Conservation (phyloP, 83 land plant genomes). For the Diphasiastrum complanatum region DNA sequence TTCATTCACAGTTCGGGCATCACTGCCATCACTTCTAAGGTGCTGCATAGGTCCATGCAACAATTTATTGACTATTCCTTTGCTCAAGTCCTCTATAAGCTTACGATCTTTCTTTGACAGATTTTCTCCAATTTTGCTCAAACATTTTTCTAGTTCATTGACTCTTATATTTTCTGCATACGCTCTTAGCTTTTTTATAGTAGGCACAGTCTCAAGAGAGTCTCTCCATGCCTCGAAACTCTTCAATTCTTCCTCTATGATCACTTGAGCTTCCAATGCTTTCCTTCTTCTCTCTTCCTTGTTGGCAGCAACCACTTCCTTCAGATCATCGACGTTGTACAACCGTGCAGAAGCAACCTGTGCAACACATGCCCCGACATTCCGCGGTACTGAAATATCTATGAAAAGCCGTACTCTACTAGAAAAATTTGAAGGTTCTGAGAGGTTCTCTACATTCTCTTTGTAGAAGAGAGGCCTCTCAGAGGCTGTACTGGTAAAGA, state of each 20-base stretch:
- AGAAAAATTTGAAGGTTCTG: conserved; percentile 32
- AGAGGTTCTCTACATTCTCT: conserved; percentile 56
- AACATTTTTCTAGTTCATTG: conserved; percentile 79
- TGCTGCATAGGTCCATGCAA: conserved; percentile 98
- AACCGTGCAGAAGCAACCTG: conserved; percentile 46
- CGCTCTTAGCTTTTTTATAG: conserved; percentile 89
- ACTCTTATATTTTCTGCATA: conserved; percentile 77
- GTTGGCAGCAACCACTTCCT: conserved; percentile 94
- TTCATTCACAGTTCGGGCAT: conserved; percentile 72
- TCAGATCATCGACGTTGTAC: conserved; percentile 92
- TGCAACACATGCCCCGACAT: conserved; percentile 73
- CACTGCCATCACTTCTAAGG: conserved; percentile 84
- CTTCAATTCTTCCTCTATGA: conserved; percentile 68
- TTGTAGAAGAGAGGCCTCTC: conserved; percentile 71
- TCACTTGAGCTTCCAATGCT: conserved; percentile 90
- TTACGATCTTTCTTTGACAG: conserved; percentile 55
- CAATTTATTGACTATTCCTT: conserved; percentile 90
- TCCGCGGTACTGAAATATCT: conserved; percentile 92
- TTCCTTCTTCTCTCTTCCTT: conserved; percentile 83
- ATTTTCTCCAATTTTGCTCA: conserved; percentile 75
- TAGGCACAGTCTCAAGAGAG: conserved; percentile 93
- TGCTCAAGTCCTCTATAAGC: conserved; percentile 74
- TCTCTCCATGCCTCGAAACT: conserved; percentile 94
- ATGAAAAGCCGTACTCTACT: conserved; percentile 73
- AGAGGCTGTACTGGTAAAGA: conserved; percentile 94